phyloP scores from a whole-genome alignment of 1,284 basidiomycete genomes.

The Austroboletus niveus region DNA sequence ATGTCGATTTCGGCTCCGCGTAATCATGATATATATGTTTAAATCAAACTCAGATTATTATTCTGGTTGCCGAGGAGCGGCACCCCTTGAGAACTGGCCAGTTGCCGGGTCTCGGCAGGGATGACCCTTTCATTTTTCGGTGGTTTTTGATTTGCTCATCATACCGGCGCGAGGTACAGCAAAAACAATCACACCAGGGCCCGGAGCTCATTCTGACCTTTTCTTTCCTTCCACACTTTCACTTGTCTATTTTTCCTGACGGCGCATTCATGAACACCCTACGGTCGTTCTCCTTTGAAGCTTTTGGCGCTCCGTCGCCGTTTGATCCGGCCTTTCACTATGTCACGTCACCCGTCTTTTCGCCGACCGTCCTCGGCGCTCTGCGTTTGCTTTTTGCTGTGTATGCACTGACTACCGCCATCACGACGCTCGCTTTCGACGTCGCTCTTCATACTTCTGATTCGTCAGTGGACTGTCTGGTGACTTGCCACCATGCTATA shows the following conservation, averaged over 20 bases:
- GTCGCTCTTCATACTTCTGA: conserved; percentile 28
- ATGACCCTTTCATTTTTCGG: not conserved
- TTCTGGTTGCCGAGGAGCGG: not conserved
- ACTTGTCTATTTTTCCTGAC: not conserved
- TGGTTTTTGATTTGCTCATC: not conserved
- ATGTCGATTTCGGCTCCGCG: not conserved
- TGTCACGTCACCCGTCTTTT: conserved; percentile 60
- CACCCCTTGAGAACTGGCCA: not conserved
- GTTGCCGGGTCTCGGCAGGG: not conserved
- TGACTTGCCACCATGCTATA: not conserved
- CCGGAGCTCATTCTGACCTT: not conserved
- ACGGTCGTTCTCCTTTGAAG: conserved; percentile 13
- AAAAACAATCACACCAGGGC: conserved; percentile 6
- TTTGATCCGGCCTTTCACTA: conserved; percentile 55
- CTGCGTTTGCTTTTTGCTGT: conserved; percentile 50
- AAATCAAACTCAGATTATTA: not conserved
- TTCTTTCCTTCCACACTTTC: not conserved
- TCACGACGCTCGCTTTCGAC: conserved; percentile 45
- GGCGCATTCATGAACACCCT: conserved; percentile 7
- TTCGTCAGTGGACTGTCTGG: conserved; percentile 25
- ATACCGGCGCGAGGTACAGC: not conserved
- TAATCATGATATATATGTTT: not conserved
- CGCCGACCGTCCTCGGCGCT: conserved; percentile 44
- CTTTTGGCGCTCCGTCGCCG: conserved; percentile 29
- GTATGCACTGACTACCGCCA: conserved; percentile 49